Evolutionary conservation across 768 basidiomycete genomes (phyloP), one percentile per base, ranked within the genome.

Genomic region (Agaricus blazei): DNA sequence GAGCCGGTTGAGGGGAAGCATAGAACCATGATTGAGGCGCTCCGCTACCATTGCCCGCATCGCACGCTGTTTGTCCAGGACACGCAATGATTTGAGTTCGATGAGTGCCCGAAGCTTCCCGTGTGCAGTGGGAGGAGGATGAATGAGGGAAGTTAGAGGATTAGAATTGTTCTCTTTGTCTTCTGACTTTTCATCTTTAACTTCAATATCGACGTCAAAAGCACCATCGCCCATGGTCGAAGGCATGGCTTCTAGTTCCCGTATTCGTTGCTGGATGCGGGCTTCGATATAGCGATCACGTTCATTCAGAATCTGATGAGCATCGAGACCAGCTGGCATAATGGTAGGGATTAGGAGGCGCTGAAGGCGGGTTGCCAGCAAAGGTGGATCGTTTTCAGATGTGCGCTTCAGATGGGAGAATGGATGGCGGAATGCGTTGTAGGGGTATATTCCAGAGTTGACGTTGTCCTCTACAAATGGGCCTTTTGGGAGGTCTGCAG

Each of bases 311-410:
- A 98, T 80, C 60, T 92, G 83, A 62, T 95, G 88, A 3, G 95
- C 90, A 67, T 99, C 97, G 29, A 99, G 82, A 14, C 96, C 96
- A 9, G 79, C 72, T 0, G 97, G 96, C 83, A 92, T 90, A 58
- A 98, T 73, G 6, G 89, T 89, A 0, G 97, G 97, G 19, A 98
- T 78, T 42, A 98, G 73, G 24, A 93, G 79, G 3, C 89, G 80
- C 64, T 92, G 90, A 28, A 91, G 75, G 34, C 87, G 85, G 28
- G 87, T 87, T 1, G 85, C 82, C 61, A 83, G 85, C 54, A 84
- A 71, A 42, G 76, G 70, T 12, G 85, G 84, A 64, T 84, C 83
- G 48, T 73, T 76, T 50, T 83, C 82, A 29, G 80, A 60, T 26
- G 79, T 74, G 38, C 88, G 84, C 58, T 87, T 85, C 60, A 90